Conservation (phyloP, 2,329 filamentous ascomycete genomes). For the Byssoonygena ceratinophila region DNA sequence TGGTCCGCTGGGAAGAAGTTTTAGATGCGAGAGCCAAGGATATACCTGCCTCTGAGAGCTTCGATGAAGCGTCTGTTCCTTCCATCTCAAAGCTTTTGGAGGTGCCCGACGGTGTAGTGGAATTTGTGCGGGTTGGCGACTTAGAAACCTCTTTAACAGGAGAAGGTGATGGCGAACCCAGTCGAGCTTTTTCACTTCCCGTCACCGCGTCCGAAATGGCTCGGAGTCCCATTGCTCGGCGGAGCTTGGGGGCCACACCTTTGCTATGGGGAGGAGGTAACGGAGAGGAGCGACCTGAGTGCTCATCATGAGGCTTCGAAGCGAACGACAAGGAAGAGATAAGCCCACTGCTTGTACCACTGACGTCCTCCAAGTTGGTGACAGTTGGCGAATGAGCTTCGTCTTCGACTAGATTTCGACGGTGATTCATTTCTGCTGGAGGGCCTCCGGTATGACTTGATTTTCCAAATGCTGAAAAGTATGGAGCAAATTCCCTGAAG, state of each 20-base stretch:
- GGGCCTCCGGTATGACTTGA: conserved; percentile 53
- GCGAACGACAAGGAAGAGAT: conserved; percentile 40
- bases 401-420: conserved; percentile 25
- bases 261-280: conserved; percentile 40
- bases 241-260: conserved; percentile 51
- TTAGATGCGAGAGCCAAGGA: conserved; percentile 44
- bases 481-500: conserved; percentile 45
- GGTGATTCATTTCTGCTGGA: neutral
- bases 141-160: conserved; percentile 44
- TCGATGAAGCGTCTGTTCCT: conserved; percentile 51
- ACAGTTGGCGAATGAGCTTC: conserved; percentile 44
- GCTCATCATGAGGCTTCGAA: conserved; percentile 41
- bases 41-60: conserved; percentile 39
- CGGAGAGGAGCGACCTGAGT: conserved; percentile 41
- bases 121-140: conserved; percentile 66
- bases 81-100: conserved; percentile 69
- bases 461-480: conserved; percentile 50
- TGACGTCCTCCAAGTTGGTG: conserved; percentile 46
- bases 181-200: conserved; percentile 43
- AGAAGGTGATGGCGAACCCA: conserved; percentile 33
- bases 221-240: conserved; percentile 58
- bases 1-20: conserved; percentile 41
- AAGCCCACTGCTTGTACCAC: conserved; percentile 31
- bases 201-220: conserved; percentile 68
- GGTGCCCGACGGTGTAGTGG: conserved; percentile 52